Conservation (phyloP, 345 rosid genomes). For the Hibiscus syriacus region DNA sequence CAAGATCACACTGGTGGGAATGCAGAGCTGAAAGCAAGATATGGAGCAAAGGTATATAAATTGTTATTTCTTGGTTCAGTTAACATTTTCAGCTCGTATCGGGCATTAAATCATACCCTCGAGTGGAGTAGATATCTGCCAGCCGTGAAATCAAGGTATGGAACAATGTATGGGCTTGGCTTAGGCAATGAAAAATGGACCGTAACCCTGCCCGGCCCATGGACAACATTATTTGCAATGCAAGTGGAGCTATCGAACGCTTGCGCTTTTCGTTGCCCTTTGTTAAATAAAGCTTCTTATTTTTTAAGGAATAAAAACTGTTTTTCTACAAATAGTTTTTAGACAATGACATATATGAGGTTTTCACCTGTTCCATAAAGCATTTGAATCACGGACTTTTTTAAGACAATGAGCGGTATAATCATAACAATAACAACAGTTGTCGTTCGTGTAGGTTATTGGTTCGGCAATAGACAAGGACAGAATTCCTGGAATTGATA, state of each 20-base stretch:
- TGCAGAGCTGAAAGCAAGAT: slow-evolving; percentile 85
- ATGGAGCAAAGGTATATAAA: slow-evolving; percentile 90
- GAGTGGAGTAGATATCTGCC: background rate
- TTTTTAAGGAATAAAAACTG: background rate
- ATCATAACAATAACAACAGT: background rate
- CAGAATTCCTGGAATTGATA: slow-evolving; percentile 89
- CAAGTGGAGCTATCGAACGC: background rate
- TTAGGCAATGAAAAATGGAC: background rate
- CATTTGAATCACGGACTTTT: background rate
- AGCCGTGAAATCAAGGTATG: background rate
- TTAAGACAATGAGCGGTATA: background rate
- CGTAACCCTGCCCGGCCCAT: background rate
- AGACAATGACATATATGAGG: background rate
- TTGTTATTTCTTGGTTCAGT: background rate
- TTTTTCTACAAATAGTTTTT: background rate
- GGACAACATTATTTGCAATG: background rate
- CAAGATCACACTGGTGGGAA: slow-evolving; percentile 90
- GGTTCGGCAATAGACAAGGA: slow-evolving; percentile 74
- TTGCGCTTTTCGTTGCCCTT: background rate
- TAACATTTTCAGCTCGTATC: background rate
- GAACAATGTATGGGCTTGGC: background rate
- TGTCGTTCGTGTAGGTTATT: slow-evolving; percentile 59
- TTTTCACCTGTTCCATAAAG: background rate
- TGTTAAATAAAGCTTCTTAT: background rate
- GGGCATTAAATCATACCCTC: background rate